Base-by-base conservation (phyloP, 139 green algal species). In the Chlamydomonas sphaeroides region DNA sequence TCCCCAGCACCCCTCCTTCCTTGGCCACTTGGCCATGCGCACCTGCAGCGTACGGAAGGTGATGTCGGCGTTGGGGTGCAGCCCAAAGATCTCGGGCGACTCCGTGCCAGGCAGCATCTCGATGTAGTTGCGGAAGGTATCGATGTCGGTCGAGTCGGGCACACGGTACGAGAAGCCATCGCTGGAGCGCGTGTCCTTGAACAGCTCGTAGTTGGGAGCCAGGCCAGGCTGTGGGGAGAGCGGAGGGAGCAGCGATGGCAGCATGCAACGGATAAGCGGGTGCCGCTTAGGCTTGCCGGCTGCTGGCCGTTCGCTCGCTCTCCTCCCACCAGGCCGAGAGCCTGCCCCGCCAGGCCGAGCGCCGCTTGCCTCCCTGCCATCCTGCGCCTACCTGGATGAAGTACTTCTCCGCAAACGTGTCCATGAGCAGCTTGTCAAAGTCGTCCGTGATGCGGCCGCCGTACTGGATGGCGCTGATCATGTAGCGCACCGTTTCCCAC, bases 361-460 rank as follows among this genome's bases (percentile, higher is more conserved):
- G n/a, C n/a, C n/a, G n/a, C n/a, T n/a, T n/a, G n/a, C n/a, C n/a
- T n/a, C 45, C 11, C 45, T 53, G 11, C 45, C 45, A 10, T 53
- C 45, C 30, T n/a, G 26, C 51, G 33, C 48, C 7, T 4, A 79
- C 51, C 71, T 79, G 65, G 33, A 84, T 83, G 89, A 95, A 94
- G 90, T 93, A 95, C 84, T 95, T 94, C 86, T 98, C 94, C 15
- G 95, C 95, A 67, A 96, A 98, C 5, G 96, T 97, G 84, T 97
- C 88, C 94, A 98, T 98, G 3, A 98, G 91, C 67, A 97, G 88
- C 90, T 94, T 86, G 88, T 99, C 96, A 76, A 95, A 97, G 88
- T 98, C 95, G 86, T 98, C 96, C 2, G 95, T 99, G 91, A 99
- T 98, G 77, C 95, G 92, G 45, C 96, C 96, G 41, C 95, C 96